Conservation (phyloP, 164 flowering plant genomes). For the Aristolochia fimbriata region DNA sequence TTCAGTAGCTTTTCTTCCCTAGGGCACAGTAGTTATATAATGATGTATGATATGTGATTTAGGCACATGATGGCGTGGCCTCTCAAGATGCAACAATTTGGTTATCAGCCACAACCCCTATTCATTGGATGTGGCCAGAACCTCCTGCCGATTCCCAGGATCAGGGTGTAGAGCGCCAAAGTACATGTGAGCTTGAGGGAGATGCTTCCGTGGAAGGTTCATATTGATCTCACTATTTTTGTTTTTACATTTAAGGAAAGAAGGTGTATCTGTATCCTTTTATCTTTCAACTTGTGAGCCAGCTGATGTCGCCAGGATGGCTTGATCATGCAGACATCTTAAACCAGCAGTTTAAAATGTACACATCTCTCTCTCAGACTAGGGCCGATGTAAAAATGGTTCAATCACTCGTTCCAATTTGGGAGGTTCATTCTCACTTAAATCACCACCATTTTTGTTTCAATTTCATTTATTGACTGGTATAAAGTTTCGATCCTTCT, state of each 20-base stretch:
- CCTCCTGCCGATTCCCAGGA: slow-evolving; percentile 20
- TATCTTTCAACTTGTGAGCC: slow-evolving; percentile 1
- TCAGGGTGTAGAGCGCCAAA: slow-evolving; percentile 42
- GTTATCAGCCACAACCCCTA: slow-evolving; percentile 65
- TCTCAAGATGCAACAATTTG: slow-evolving; percentile 38
- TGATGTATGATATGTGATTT: slow-evolving; percentile 5
- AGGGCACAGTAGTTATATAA: too few species aligned
- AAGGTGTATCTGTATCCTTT: not conserved
- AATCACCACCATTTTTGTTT: slow-evolving; percentile 1
- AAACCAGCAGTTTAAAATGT: slow-evolving; percentile 63
- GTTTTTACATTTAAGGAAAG: not conserved
- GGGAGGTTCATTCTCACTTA: slow-evolving; percentile 67
- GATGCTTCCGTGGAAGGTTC: slow-evolving; percentile 80
- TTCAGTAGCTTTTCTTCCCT: too few species aligned
- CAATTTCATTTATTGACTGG: not conserved
- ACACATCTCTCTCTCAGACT: slow-evolving; percentile 69
- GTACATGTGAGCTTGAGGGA: slow-evolving; percentile 84
- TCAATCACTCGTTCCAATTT: slow-evolving; percentile 90
- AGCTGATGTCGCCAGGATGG: slow-evolving; percentile 4
- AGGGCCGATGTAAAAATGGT: slow-evolving; percentile 83
- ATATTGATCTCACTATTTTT: slow-evolving; percentile 5
- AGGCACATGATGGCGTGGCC: slow-evolving; percentile 50
- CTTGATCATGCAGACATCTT: slow-evolving; percentile 52
- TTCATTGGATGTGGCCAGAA: slow-evolving; percentile 62
- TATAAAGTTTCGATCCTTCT: too few species aligned